Evolutionary conservation across 192 early-diverging fungal species (phyloP), one percentile per base, ranked within the genome.

Genomic region (Coemansia sp.): DNA sequence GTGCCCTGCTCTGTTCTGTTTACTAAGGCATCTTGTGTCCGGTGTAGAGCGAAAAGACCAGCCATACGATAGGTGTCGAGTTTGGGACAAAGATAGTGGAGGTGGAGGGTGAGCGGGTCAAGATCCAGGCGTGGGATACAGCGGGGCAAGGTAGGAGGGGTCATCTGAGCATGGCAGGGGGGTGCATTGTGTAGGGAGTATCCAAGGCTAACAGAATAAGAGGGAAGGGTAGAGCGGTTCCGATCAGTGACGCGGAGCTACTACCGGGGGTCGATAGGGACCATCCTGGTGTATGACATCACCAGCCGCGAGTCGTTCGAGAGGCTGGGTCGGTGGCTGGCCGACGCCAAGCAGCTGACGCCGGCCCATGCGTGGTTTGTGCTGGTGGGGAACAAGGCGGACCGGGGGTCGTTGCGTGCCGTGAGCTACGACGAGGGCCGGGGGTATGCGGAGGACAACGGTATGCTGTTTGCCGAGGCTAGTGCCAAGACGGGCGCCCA

Each of bases 51-150:
- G 82, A 66, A 47, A 73, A 74, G 51, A 82, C 82, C 31, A 81
- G 79, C 23, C 82, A 88, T 49, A 88, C 86, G 7, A 88, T 88
- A 39, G 86, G 86, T 23, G 85, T 88, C 49, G 86, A 88, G 53
- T 88, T 88, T 56, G 84, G 86, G 17, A 85, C 82, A 44, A 78
- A 80, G 52, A 77, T 86, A 36, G 73, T 88, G 25, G 73, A 80
- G 14, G 79, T 84, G 17, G 82, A 68, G 31, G 77, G 79, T 40
- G 82, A 88, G 27, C 68, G 71, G 23, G 75, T 85, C 39, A 85
- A 86, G 47, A 63, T 84, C 12, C 86, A 88, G 60, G 80, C 82
- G 17, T 83, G 83, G 83, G 85, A 87, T 35, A 88, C 84, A 17
- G 86, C 86, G 17, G 86, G 86, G 14, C 86, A 88, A 54, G 68